A percentile compares a stretch with the other conserved stretches of the same genome.
phyloP scores from a whole-genome alignment of 148 eudicot species.

The Salicornia ramosissima region DNA sequence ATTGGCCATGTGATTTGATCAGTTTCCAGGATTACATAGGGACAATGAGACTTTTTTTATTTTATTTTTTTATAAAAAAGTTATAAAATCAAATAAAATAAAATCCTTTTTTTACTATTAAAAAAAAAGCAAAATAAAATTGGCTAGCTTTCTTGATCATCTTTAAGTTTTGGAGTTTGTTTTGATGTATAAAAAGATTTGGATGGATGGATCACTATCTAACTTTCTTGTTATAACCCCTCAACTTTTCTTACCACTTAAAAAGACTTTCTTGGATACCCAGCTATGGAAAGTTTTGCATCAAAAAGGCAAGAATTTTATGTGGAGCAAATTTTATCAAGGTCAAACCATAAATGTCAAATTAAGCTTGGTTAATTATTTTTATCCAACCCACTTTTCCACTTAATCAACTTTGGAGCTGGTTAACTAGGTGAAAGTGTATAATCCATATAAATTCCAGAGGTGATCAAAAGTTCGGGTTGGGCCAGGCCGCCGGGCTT shows the following conservation, averaged over 20 bases:
- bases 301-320: slow-evolving; percentile 19
- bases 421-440: too few relatives aligned
- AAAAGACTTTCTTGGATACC: slow-evolving; percentile 20
- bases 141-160: slow-evolving; percentile 10
- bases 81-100: too few relatives aligned
- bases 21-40: slow-evolving; percentile 10
- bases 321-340: slow-evolving; percentile 14
- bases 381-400: too few relatives aligned
- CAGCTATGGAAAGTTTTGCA: slow-evolving; percentile 20
- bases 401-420: background rate
- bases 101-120: too few relatives aligned
- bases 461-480: too few relatives aligned
- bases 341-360: slow-evolving; percentile 24
- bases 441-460: too few relatives aligned
- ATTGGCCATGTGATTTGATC: slow-evolving; percentile 26
- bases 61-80: background rate
- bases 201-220: background rate
- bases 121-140: background rate
- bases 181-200: slow-evolving; percentile 25
- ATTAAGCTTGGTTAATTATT: background rate
- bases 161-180: slow-evolving; percentile 25
- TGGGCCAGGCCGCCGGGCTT: too few relatives aligned
- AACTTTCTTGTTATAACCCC: background rate
- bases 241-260: slow-evolving; percentile 15
- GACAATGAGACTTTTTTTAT: background rate